phyloP scores from a whole-genome alignment of 2,329 filamentous ascomycete species.

The Pyrenochaeta sp. region DNA sequence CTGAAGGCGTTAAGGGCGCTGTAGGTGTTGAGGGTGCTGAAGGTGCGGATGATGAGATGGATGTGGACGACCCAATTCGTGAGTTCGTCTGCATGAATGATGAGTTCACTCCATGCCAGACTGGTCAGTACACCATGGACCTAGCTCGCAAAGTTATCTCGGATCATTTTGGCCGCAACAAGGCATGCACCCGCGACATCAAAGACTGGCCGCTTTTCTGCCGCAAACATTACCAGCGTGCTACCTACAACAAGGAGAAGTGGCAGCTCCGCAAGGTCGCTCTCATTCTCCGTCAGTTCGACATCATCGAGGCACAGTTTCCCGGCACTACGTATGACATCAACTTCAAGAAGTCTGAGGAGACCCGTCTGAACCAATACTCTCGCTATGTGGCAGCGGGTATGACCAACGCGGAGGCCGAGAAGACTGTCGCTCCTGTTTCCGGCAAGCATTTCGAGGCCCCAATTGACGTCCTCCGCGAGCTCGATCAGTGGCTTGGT shows the following conservation, averaged over 20 bases:
- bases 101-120: slow-evolving; percentile 38
- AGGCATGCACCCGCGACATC: slow-evolving; percentile 44
- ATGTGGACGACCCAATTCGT: slow-evolving; percentile 22
- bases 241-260: slow-evolving; percentile 45
- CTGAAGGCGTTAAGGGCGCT: slow-evolving; percentile 20
- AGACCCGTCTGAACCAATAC: slow-evolving; percentile 42
- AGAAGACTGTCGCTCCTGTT: slow-evolving; percentile 16
- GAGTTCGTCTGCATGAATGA: slow-evolving; percentile 47
- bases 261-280: slow-evolving; percentile 47
- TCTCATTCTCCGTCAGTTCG: slow-evolving; percentile 45
- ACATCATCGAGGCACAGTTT: slow-evolving; percentile 38
- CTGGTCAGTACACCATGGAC: slow-evolving; percentile 44
- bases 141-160: slow-evolving; percentile 51
- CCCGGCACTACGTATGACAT: slow-evolving; percentile 45
- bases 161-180: slow-evolving; percentile 52
- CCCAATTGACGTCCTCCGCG: slow-evolving; percentile 44
- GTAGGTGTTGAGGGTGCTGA: not conserved
- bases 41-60: not conserved
- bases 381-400: slow-evolving; percentile 32
- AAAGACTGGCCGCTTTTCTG: slow-evolving; percentile 47
- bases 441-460: slow-evolving; percentile 41
- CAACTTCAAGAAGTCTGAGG: slow-evolving; percentile 47
- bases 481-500: slow-evolving; percentile 37
- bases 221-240: slow-evolving; percentile 53
- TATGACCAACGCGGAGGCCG: slow-evolving; percentile 13